Evolutionary conservation across 305 asterid genomes (phyloP).

Genomic region (Fraxinus ornus): DNA sequence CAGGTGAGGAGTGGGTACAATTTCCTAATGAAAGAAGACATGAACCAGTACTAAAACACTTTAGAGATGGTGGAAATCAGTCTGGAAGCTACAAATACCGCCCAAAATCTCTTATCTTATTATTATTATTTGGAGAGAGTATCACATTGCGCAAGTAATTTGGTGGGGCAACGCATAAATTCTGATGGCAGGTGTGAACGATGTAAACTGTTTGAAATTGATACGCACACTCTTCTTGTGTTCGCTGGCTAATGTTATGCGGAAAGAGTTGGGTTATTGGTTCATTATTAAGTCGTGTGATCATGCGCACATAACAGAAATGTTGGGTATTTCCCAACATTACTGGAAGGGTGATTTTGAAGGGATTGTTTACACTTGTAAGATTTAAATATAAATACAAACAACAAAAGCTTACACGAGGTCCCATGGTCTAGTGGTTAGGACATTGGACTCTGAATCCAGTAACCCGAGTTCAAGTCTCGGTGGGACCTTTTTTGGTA

Average conservation of each 20-base stretch:
- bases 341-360: not conserved
- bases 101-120: not conserved
- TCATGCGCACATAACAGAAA: not conserved
- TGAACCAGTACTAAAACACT: not conserved
- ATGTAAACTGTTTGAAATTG: not conserved
- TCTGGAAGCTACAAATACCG: not conserved
- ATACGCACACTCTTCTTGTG: not conserved
- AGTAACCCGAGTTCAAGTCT: constrained; percentile 55
- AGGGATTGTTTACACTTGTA: not conserved
- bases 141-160: not conserved
- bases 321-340: not conserved
- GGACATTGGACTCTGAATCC: constrained; percentile 66
- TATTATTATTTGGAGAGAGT: not conserved
- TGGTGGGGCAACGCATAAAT: not conserved
- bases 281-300: not conserved
- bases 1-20: not conserved
- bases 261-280: not conserved
- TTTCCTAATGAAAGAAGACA: not conserved
- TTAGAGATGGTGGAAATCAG: not conserved
- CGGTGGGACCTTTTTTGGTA: constrained; percentile 41
- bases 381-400: not conserved
- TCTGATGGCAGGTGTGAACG: not conserved
- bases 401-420: not conserved
- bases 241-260: not conserved
- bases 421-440: constrained; percentile 56